phyloP scores from a whole-genome alignment of 2,329 filamentous ascomycete genomes.

The Raffaelea deltoideospora region DNA sequence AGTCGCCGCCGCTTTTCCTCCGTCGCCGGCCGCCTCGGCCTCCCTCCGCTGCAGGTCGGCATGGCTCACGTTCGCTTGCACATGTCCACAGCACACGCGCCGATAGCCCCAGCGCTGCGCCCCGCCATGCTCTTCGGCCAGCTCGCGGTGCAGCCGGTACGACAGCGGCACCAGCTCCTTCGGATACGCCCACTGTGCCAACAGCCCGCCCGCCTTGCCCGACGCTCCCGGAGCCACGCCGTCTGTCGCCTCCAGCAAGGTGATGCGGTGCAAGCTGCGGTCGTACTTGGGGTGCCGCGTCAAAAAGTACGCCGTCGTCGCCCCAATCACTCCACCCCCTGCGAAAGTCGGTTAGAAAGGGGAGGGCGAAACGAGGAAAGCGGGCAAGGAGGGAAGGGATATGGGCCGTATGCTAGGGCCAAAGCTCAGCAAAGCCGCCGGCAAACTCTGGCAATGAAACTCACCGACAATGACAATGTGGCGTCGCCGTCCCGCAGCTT shows the following conservation, averaged over 20 bases:
- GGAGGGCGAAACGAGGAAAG: neutral
- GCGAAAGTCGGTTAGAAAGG: conserved; percentile 3
- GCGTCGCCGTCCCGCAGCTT: neutral
- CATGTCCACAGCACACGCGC: conserved; percentile 54
- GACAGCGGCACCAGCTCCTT: conserved; percentile 69
- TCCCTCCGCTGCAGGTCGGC: conserved; percentile 5
- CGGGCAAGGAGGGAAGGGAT: neutral
- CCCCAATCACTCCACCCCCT: conserved; percentile 90
- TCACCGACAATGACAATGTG: conserved; percentile 28
- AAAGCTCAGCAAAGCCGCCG: neutral
- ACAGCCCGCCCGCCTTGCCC: conserved; percentile 82
- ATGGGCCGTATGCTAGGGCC: neutral
- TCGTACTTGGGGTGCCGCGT: conserved; percentile 75
- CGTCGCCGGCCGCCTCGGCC: conserved; percentile 11
- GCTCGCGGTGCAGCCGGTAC: conserved; percentile 66
- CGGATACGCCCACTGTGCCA: conserved; percentile 88
- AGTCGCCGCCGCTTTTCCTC: neutral
- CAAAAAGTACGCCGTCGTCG: conserved; percentile 80
- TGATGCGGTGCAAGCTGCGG: conserved; percentile 59
- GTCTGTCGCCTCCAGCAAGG: conserved; percentile 64
- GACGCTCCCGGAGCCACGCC: conserved; percentile 81
- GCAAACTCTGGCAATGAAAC: no score
- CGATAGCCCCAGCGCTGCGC: conserved; percentile 76
- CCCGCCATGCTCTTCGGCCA: conserved; percentile 74
- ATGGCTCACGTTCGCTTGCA: conserved; percentile 21